Evolutionary conservation across 2,329 filamentous ascomycete species (phyloP), one percentile per base, ranked within the genome.

Genomic region (Huntiella omanensis): DNA sequence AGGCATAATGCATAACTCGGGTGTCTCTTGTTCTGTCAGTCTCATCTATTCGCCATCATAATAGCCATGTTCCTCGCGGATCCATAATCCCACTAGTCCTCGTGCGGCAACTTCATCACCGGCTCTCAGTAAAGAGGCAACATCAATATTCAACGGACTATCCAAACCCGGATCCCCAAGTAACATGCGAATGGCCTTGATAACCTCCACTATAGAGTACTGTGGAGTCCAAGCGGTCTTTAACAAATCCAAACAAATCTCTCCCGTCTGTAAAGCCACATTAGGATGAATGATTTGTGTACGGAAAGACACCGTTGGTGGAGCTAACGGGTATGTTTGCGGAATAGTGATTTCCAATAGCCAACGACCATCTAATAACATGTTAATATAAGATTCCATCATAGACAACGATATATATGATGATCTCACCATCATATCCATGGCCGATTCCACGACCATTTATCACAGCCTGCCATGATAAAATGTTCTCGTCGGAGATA

Each of bases 221-320:
- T 84, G 77, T 1, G 87, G 83, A 49, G 83, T 81, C 88, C 88
- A 96, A 13, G 72, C 71, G 47, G 79, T 71, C 57, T 72, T 71
- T 50, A 98, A 69, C 51, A 96, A 70, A 58, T 95, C 91, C 22
- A 96, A 75, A 61, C 91, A 98, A 58, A 98, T 91, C 63, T 95
- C 87, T 54, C 91, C 91, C 2, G 76, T 86, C 54, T 70, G 55
- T 52, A 73, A 66, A 45, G 68, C 66, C 32, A 76, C 76, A 62
- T 95, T 95, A 41, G 87, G 78, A 65, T 94, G 86, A 56, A 84
- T 82, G 53, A 92, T 76, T 51, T 77, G 75, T 33, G 86, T 98
- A n/a, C 70, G 65, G 65, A 98, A 98, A 49, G 64, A 68, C 53
- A 98, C 79, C 36, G 67, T 70, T 1, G 91, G 91, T 1, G 91